A percentile compares a stretch with the other conserved stretches of the same genome.
Evolutionary conservation across 139 green algal species (phyloP).

Genomic region (Chlorella vulgaris): DNA sequence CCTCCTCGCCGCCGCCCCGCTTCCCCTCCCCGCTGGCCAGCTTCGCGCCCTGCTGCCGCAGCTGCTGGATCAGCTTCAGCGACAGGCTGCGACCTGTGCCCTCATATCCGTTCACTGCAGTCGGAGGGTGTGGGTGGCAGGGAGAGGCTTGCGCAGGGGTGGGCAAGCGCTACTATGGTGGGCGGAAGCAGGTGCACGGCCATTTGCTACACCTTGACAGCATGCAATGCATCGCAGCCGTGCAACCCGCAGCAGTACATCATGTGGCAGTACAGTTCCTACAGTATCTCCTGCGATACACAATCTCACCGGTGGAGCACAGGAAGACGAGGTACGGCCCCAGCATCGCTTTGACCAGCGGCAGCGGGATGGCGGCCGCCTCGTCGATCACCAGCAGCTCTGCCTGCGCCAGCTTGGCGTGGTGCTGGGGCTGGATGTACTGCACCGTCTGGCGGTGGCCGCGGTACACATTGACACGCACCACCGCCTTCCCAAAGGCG

Average conservation of each 20-base stretch:
- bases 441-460: conserved; percentile 84
- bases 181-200: no score
- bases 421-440: conserved; percentile 96
- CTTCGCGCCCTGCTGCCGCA: conserved; percentile 64
- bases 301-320: conserved; percentile 83
- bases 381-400: conserved; percentile 99
- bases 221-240: no score
- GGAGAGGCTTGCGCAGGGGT: background rate
- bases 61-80: conserved; percentile 92
- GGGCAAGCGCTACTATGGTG: no score
- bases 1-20: conserved; percentile 21
- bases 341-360: conserved; percentile 91
- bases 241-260: no score
- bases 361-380: conserved; percentile 95
- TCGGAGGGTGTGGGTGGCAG: background rate
- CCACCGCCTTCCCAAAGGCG: conserved; percentile 84
- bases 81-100: conserved; percentile 93
- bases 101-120: conserved; percentile 91
- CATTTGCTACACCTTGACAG: no score
- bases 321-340: conserved; percentile 99
- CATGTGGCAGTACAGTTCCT: no score
- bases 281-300: no score
- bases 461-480: conserved; percentile 94
- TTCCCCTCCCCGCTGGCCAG: conserved; percentile 30
- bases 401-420: conserved; percentile 81